phyloP scores from a whole-genome alignment of 129 eudicot genomes.

The Flaveria robusta region DNA sequence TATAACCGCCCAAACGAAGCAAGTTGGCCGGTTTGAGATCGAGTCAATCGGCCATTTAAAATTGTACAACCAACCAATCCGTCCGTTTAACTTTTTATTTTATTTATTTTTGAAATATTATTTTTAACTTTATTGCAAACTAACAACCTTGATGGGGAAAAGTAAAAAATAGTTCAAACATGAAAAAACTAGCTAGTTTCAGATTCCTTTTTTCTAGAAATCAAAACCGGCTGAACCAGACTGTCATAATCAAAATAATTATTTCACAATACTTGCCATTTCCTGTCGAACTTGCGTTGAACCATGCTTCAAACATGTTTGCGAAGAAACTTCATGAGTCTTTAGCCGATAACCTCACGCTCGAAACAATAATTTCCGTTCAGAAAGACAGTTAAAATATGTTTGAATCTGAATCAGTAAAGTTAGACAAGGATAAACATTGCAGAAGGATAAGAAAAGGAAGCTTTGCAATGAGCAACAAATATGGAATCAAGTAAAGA shows the following conservation, averaged over 20 bases:
- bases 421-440: neutral
- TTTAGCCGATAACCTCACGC: neutral
- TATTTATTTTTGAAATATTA: too few relatives aligned
- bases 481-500: neutral
- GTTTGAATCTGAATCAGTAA: conserved; percentile 6
- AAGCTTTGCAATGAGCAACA: conserved; percentile 27
- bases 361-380: neutral
- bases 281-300: conserved; percentile 55
- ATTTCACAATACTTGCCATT: conserved; percentile 39
- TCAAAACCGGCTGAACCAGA: neutral
- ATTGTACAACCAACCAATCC: neutral
- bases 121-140: too few relatives aligned
- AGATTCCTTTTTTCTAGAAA: neutral
- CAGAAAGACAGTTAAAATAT: neutral
- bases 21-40: neutral
- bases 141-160: neutral
- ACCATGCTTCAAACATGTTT: conserved; percentile 54
- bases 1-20: neutral
- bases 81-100: too few relatives aligned
- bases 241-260: neutral
- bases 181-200: too few relatives aligned
- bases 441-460: conserved; percentile 18
- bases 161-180: too few relatives aligned
- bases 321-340: conserved; percentile 26
- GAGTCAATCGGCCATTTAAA: neutral